phyloP scores from a whole-genome alignment of 768 basidiomycete species.

The Phlebiopsis flavidoalba region DNA sequence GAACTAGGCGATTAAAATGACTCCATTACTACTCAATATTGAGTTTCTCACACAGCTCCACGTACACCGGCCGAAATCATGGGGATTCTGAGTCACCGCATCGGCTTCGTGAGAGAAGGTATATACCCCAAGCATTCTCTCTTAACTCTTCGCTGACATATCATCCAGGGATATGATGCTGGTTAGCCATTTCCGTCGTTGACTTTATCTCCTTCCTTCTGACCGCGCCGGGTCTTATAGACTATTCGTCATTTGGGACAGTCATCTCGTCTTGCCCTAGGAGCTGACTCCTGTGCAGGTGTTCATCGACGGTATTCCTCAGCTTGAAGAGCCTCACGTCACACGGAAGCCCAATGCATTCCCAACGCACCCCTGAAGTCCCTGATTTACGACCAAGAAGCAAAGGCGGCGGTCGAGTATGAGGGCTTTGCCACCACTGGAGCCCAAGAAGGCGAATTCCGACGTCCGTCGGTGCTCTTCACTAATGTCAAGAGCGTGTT shows the following conservation, averaged over 20 bases:
- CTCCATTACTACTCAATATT: background rate
- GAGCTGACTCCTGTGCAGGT: constrained; percentile 82
- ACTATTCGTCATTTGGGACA: constrained; percentile 64
- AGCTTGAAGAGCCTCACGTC: constrained; percentile 36
- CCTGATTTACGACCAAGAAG: constrained; percentile 63
- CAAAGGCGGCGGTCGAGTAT: constrained; percentile 47
- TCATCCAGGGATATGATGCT: constrained; percentile 64
- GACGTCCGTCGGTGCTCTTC: constrained; percentile 46
- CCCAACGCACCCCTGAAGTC: constrained; percentile 44
- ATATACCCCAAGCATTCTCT: background rate
- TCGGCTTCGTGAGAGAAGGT: constrained; percentile 67
- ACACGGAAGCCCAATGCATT: constrained; percentile 40
- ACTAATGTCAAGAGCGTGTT: constrained; percentile 43
- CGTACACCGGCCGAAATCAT: constrained; percentile 57
- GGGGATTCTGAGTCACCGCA: constrained; percentile 63
- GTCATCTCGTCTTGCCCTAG: constrained; percentile 65
- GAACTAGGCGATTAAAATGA: constrained; percentile 29
- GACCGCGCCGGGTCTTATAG: constrained; percentile 17
- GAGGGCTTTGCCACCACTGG: constrained; percentile 41
- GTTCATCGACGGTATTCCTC: constrained; percentile 79
- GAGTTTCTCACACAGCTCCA: background rate
- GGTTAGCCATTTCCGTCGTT: background rate
- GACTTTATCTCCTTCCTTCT: background rate
- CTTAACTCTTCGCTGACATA: too few species aligned
- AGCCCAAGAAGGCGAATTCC: constrained; percentile 20